Conservation (phyloP, 768 basidiomycete genomes). For the Naematelia encephala region DNA sequence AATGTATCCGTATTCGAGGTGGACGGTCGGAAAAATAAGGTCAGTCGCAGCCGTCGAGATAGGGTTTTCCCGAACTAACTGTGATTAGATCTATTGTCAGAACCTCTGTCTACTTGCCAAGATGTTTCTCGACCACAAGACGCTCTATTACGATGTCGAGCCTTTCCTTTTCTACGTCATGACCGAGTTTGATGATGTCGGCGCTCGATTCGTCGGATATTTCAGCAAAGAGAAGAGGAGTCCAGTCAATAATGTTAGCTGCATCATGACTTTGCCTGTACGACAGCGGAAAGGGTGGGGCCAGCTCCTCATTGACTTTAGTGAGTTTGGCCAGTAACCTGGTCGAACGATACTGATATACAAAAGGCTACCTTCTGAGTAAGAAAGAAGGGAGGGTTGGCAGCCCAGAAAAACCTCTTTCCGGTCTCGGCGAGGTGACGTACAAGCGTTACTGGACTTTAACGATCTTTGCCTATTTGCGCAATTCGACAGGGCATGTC, state of each 20-base stretch:
- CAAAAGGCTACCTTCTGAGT: constrained; percentile 86
- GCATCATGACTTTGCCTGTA: constrained; percentile 98
- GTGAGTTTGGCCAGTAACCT: constrained; percentile 56
- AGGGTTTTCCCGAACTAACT: not conserved
- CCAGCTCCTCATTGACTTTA: constrained; percentile 94
- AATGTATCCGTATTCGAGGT: constrained; percentile 90
- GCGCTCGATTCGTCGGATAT: constrained; percentile 93
- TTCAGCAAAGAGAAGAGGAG: constrained; percentile 98
- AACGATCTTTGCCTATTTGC: constrained; percentile 74
- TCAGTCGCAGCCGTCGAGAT: constrained; percentile 34
- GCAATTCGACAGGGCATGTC: constrained; percentile 60
- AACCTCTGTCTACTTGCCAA: constrained; percentile 95
- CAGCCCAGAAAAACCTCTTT: constrained; percentile 94
- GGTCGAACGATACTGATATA: not conserved
- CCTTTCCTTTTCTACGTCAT: constrained; percentile 99
- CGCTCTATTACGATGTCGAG: constrained; percentile 97
- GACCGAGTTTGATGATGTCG: constrained; percentile 82
- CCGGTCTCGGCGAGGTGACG: constrained; percentile 84
- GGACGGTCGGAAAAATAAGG: constrained; percentile 97
- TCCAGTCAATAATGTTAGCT: constrained; percentile 94
- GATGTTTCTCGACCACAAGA: constrained; percentile 99
- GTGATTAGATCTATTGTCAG: constrained; percentile 86
- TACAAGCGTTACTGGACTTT: constrained; percentile 95
- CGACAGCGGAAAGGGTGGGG: constrained; percentile 96
- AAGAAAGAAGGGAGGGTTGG: constrained; percentile 88